A percentile compares a stretch with the other conserved stretches of the same genome.
phyloP scores from a whole-genome alignment of 2,329 filamentous ascomycete genomes.

The Ceratocystis papillata region DNA sequence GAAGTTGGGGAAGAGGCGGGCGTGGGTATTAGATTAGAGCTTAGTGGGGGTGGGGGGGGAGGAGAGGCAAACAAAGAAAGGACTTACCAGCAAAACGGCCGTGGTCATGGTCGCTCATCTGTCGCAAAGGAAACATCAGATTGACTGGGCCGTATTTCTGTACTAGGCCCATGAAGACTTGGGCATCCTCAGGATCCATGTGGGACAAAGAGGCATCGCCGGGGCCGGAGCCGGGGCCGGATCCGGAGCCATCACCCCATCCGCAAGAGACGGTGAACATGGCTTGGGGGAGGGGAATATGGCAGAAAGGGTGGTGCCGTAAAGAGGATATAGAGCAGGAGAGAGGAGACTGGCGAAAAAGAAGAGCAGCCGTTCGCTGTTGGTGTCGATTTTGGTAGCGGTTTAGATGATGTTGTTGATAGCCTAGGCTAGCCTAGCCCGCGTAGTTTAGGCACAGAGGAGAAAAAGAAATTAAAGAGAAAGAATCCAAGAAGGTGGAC shows the following conservation, averaged over 20 bases:
- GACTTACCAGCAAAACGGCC: conserved; percentile 9
- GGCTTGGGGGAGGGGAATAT: background rate
- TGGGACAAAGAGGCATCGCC: background rate
- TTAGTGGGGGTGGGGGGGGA: no score
- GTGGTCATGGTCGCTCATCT: conserved; percentile 23
- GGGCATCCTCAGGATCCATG: conserved; percentile 24
- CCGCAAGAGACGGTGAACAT: conserved; percentile 24
- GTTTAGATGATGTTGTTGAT: background rate
- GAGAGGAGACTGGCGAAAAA: background rate
- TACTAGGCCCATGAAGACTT: conserved; percentile 23
- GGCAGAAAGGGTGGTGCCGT: background rate
- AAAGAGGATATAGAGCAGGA: background rate
- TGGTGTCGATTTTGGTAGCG: background rate
- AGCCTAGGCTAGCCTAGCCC: no score
- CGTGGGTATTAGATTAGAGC: conserved; percentile 1
- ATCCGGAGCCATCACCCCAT: conserved; percentile 24
- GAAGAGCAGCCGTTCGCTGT: background rate
- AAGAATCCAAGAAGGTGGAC: background rate
- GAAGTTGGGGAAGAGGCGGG: background rate
- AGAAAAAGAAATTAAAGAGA: background rate
- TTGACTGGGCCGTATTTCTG: conserved; percentile 25
- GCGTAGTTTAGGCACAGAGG: background rate
- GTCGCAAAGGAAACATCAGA: conserved; percentile 25
- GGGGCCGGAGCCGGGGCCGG: background rate
- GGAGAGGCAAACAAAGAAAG: background rate